Evolutionary conservation across 345 rosid genomes (phyloP).

Genomic region (Laguncularia racemosa): DNA sequence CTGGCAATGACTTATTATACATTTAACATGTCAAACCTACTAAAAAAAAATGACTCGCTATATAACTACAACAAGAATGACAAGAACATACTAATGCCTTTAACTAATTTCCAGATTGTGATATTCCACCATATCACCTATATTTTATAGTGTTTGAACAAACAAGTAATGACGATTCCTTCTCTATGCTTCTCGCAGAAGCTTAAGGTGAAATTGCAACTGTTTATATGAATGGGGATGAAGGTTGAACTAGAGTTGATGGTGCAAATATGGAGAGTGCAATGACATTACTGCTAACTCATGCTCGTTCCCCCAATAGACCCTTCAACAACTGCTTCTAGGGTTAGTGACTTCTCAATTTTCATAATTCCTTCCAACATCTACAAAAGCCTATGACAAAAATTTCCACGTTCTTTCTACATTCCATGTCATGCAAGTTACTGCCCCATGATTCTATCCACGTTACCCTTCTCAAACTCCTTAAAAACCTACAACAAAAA

Average conservation of each 20-base stretch:
- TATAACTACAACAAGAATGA: too few relatives aligned
- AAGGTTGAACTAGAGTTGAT: conserved; percentile 32
- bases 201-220: conserved; percentile 26
- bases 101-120: too few relatives aligned
- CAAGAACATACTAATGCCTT: too few relatives aligned
- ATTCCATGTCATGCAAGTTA: conserved; percentile 22
- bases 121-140: too few relatives aligned
- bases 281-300: conserved; percentile 23
- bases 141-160: conserved; percentile 11
- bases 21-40: too few relatives aligned
- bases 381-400: conserved; percentile 48
- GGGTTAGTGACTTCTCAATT: conserved; percentile 32
- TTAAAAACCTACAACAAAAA: conserved; percentile 35
- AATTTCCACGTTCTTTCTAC: conserved; percentile 27
- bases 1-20: too few relatives aligned
- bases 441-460: conserved; percentile 25
- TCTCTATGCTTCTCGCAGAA: conserved; percentile 23
- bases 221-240: conserved; percentile 31
- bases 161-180: conserved; percentile 22
- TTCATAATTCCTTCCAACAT: conserved; percentile 41
- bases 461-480: conserved; percentile 27
- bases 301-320: conserved; percentile 20
- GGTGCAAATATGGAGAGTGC: conserved; percentile 32
- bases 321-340: conserved; percentile 17
- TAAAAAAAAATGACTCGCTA: too few relatives aligned